Percentiles rank a stretch among this genome's conserved stretches.
These are phyloP conservation scores for Lentinula detonsa DNA, from an alignment of 768 basidiomycete genomes.

Conservation along the genomic window DNA sequence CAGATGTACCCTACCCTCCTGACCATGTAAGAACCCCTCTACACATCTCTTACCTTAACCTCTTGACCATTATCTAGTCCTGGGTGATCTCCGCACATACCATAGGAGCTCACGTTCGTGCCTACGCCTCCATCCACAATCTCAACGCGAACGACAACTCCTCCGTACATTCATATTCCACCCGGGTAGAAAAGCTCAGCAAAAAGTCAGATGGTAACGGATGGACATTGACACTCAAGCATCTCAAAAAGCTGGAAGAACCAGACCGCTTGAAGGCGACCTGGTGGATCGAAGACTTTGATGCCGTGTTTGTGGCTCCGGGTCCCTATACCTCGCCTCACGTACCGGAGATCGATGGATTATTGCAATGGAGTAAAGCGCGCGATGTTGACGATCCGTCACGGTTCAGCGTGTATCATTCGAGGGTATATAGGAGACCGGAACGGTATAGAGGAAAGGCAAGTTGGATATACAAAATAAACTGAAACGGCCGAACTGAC, in stretches of 20 bases:
- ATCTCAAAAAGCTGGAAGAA: slow-evolving; percentile 12
- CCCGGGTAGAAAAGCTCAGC: slow-evolving; percentile 29
- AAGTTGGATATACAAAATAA: not conserved
- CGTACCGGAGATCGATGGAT: slow-evolving; percentile 24
- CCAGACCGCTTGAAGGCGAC: slow-evolving; percentile 13
- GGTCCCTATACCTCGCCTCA: slow-evolving; percentile 26
- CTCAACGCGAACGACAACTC: slow-evolving; percentile 22
- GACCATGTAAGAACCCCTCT: slow-evolving; percentile 8
- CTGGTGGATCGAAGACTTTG: slow-evolving; percentile 25
- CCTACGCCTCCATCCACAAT: slow-evolving; percentile 23
- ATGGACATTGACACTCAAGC: slow-evolving; percentile 17
- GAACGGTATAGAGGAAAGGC: slow-evolving; percentile 24
- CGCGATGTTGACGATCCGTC: slow-evolving; percentile 10
- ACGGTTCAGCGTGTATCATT: slow-evolving; percentile 18
- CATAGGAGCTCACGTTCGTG: slow-evolving; percentile 22
- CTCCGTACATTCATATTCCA: slow-evolving; percentile 23
- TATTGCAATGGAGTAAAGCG: slow-evolving; percentile 19
- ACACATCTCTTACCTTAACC: not conserved
- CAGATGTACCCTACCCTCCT: slow-evolving; percentile 13
- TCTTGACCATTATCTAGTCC: slow-evolving; percentile 4
- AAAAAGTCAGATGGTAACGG: slow-evolving; percentile 17
- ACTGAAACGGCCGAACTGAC: not conserved
- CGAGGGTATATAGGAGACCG: slow-evolving; percentile 25
- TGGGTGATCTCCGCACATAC: slow-evolving; percentile 16
- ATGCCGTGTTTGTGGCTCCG: slow-evolving; percentile 24